Base-by-base conservation (phyloP, 495 filamentous ascomycete species). In the Pseudotulostoma volvatum region DNA sequence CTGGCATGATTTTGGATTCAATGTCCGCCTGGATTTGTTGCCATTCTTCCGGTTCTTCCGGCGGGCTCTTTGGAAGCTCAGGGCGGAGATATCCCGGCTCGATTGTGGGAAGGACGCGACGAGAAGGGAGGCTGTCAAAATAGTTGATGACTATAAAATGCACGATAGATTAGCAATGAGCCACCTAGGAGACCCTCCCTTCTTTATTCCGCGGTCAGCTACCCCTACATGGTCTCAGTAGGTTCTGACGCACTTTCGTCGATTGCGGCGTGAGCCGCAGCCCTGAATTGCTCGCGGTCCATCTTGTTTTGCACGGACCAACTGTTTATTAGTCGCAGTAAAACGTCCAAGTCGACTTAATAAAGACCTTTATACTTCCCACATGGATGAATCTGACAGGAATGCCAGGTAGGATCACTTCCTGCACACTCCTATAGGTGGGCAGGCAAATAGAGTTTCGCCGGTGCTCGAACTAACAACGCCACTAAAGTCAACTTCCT, bases 1-100 rank as follows among this genome's bases (percentile, higher is more conserved):
- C 90, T 0, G 90, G 90, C 55, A 94, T 76, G 55, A 96, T 94
- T 50, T 90, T 84, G 9, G 70, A 54, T 47, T 87, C 81, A 34
- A 96, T 76, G 56, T 96, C 88, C 18, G 70, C 61, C 49, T 93
- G 83, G 49, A 96, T 95, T 35, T 71, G 63, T 31, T 60, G 53
- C 86, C 86, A 95, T 47, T 64, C 42, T 56, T 96, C 85, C 28
- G 78, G 76, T 15, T 82, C 65, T 16, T 71, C 49, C 4, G 90
- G 90, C 0, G 84, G 75, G 28, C 63, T 59, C n/a, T 61, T 52
- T 7, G 90, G 88, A 2, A 97, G 73, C 5, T 87, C 68, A 18
- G 80, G 77, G 37, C 71, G 70, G 3, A 97, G 73, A 53, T 95
- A 97, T 39, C 90, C 90, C 0, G 90, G 90, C 39, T 79, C 63